Conservation (phyloP, 1,284 basidiomycete species). For the Tilletia walkeri region DNA sequence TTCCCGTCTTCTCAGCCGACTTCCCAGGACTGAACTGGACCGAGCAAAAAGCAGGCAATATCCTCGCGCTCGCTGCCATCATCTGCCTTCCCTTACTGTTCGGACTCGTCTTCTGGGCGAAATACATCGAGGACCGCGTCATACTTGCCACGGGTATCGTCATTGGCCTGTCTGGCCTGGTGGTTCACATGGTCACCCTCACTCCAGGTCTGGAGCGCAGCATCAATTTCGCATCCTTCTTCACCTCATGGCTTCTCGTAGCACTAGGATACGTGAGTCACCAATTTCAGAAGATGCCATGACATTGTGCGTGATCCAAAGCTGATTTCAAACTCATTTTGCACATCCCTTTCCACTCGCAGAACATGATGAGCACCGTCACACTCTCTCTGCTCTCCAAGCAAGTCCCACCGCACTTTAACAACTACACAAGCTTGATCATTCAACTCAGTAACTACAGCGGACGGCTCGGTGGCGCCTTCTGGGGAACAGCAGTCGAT, state of each 20-base stretch:
- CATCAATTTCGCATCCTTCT: constrained; percentile 36
- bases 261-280: constrained; percentile 25
- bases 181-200: constrained; percentile 35
- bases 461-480: constrained; percentile 29
- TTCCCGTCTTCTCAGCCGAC: constrained; percentile 30
- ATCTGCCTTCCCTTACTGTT: constrained; percentile 35
- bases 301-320: background rate
- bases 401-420: constrained; percentile 35
- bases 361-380: constrained; percentile 35
- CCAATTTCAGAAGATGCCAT: background rate
- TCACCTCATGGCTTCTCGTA: constrained; percentile 35
- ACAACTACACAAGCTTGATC: constrained; percentile 31
- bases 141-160: constrained; percentile 30
- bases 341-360: background rate
- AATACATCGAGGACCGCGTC: constrained; percentile 31
- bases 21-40: constrained; percentile 29
- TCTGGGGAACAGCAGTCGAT: constrained; percentile 35
- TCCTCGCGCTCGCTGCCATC: constrained; percentile 34
- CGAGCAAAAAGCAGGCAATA: constrained; percentile 37
- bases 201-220: constrained; percentile 22
- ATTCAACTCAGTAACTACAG: constrained; percentile 38
- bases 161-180: constrained; percentile 31
- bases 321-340: background rate
- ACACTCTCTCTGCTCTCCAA: constrained; percentile 34
- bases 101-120: constrained; percentile 32